A percentile compares a stretch with the other conserved stretches of the same genome.
Conservation (phyloP, 208 protist genomes). For the Leishmania arabica region DNA sequence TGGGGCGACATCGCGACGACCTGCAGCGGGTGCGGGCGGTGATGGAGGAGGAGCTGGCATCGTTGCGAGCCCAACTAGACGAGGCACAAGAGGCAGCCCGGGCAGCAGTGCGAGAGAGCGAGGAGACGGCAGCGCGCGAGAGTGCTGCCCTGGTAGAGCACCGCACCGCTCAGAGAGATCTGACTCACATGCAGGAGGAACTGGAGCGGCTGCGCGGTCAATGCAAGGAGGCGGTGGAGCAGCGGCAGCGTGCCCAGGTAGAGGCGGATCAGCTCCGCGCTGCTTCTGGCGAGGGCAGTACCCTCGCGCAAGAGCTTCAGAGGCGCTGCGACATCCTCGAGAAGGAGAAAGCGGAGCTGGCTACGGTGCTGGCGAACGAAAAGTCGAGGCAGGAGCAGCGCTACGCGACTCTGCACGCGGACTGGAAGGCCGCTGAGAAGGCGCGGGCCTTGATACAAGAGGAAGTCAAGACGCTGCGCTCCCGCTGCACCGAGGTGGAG, state of each 20-base stretch:
- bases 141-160: conserved; percentile 29
- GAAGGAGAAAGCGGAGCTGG: conserved; percentile 38
- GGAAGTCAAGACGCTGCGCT: conserved; percentile 48
- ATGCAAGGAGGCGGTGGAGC: conserved; percentile 30
- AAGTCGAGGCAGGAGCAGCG: conserved; percentile 33
- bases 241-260: conserved; percentile 30
- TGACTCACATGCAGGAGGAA: conserved; percentile 29
- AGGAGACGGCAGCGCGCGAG: conserved; percentile 41
- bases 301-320: conserved; percentile 25
- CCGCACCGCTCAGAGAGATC: conserved; percentile 33
- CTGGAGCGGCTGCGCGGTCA: conserved; percentile 29
- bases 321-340: conserved; percentile 25
- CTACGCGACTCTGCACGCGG: conserved; percentile 35
- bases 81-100: conserved; percentile 38
- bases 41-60: conserved; percentile 52
- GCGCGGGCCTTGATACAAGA: conserved; percentile 54
- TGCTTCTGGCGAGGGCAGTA: conserved; percentile 29
- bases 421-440: conserved; percentile 52
- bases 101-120: conserved; percentile 39
- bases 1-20: conserved; percentile 34
- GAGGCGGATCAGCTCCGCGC: conserved; percentile 40
- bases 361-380: conserved; percentile 31
- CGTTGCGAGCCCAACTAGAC: conserved; percentile 38
- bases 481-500: conserved; percentile 49
- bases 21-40: conserved; percentile 41